A percentile compares a stretch with the other conserved stretches of the same genome.
These are phyloP conservation scores for Penicillium verrucosum DNA, from an alignment of 2,329 filamentous ascomycete genomes.

Conservation along the genomic window DNA sequence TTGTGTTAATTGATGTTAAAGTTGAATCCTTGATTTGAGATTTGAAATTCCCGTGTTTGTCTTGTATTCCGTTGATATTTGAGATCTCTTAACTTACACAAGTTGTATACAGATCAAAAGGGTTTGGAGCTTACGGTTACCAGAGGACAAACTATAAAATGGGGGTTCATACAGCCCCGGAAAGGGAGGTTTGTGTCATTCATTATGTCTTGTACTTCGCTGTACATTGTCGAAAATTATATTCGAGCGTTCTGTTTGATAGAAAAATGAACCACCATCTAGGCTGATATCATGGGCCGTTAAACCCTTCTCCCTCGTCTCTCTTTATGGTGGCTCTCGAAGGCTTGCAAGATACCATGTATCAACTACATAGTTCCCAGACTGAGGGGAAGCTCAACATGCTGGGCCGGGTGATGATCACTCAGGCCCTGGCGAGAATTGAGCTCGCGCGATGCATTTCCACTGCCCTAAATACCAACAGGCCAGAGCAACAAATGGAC, in stretches of 20 bases:
- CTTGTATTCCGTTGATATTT: neutral
- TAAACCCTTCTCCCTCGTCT: neutral
- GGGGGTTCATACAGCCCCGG: neutral
- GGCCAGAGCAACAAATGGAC: neutral
- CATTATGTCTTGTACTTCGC: neutral
- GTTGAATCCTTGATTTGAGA: neutral
- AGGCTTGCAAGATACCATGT: neutral
- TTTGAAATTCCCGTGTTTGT: neutral
- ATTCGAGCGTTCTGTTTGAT: neutral
- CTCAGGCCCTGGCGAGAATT: no score
- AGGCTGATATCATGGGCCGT: neutral
- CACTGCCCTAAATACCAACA: neutral
- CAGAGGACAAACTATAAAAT: neutral
- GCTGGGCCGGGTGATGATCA: no score
- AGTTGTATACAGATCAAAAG: neutral
- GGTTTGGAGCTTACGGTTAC: neutral
- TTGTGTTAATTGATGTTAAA: constrained; percentile 1
- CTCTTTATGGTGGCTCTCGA: neutral
- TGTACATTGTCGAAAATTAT: neutral
- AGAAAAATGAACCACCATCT: neutral
- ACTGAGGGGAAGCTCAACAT: no score
- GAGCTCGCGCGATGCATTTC: neutral
- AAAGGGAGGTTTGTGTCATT: neutral
- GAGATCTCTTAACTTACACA: neutral
- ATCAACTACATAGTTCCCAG: neutral